Evolutionary conservation across 441 rosid species (phyloP).

Genomic region (Isatis lusitanica): DNA sequence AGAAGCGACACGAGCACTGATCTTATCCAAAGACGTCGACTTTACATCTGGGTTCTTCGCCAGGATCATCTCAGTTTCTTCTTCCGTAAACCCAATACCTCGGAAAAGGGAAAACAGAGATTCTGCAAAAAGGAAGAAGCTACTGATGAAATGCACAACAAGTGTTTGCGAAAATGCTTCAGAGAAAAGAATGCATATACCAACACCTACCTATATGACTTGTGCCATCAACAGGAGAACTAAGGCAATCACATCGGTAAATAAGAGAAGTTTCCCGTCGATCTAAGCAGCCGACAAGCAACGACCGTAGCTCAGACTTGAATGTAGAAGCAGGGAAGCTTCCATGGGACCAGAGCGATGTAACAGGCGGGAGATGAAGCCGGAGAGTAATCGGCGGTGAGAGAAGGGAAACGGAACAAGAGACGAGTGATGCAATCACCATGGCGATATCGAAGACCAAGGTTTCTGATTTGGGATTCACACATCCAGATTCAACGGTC

Average conservation of each 20-base stretch:
- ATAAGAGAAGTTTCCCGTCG: slow-evolving; percentile 22
- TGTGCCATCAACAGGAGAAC: neutral
- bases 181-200: neutral
- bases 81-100: slow-evolving; percentile 48
- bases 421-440: slow-evolving; percentile 27
- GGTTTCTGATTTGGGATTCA: slow-evolving; percentile 11
- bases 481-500: slow-evolving; percentile 37
- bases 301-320: slow-evolving; percentile 24
- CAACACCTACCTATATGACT: slow-evolving; percentile 40
- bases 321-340: slow-evolving; percentile 29
- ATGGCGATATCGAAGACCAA: slow-evolving; percentile 25
- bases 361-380: slow-evolving; percentile 20
- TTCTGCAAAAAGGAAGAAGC: slow-evolving; percentile 37
- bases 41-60: slow-evolving; percentile 47
- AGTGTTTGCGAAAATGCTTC: slow-evolving; percentile 26
- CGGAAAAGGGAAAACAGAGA: slow-evolving; percentile 42
- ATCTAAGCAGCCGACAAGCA: slow-evolving; percentile 12
- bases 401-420: slow-evolving; percentile 23
- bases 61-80: slow-evolving; percentile 42
- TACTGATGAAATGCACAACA: slow-evolving; percentile 25
- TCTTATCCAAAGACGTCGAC: slow-evolving; percentile 34
- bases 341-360: slow-evolving; percentile 14
- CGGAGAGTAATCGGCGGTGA: slow-evolving; percentile 29
- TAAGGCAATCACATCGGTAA: slow-evolving; percentile 34
- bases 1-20: slow-evolving; percentile 41